Percentiles rank a stretch among this genome's conserved stretches.
Evolutionary conservation across 495 filamentous ascomycete species (phyloP).

Genomic region (Recurvomyces mirabilis): DNA sequence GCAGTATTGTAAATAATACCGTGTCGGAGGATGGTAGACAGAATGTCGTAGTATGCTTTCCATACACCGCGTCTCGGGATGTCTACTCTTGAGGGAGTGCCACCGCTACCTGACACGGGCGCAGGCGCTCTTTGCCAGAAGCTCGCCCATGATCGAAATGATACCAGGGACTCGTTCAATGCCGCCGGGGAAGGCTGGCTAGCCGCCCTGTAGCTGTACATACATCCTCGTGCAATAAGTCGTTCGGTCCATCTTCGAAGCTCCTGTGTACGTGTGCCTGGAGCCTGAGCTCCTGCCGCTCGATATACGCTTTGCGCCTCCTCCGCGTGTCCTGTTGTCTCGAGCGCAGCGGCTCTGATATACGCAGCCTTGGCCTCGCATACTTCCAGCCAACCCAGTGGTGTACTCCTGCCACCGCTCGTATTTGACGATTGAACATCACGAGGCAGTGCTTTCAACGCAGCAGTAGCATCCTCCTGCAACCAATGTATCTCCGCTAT

Average conservation of each 20-base stretch:
- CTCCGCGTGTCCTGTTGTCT: conserved; percentile 32
- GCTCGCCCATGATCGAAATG: conserved; percentile 52
- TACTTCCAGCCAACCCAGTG: conserved; percentile 63
- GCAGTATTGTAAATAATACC: conserved; percentile 28
- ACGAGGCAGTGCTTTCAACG: conserved; percentile 39
- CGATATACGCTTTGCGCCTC: conserved; percentile 9
- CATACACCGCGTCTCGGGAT: conserved; percentile 48
- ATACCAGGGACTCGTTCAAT: conserved; percentile 37
- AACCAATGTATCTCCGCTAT: conserved; percentile 70
- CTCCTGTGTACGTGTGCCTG: conserved; percentile 35
- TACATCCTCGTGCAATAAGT: conserved; percentile 59
- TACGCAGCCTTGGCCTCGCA: conserved; percentile 69
- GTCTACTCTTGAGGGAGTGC: conserved; percentile 3
- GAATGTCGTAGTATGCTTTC: conserved; percentile 66
- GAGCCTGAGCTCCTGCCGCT: conserved; percentile 17
- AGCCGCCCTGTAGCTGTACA: conserved; percentile 45
- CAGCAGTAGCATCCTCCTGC: conserved; percentile 41
- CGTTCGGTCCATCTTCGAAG: conserved; percentile 70
- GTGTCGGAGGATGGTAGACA: conserved; percentile 54
- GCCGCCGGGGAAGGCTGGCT: conserved; percentile 31
- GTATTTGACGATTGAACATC: conserved; percentile 26
- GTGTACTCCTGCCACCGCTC: conserved; percentile 9
- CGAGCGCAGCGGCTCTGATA: conserved; percentile 37
- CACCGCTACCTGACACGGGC: background rate
- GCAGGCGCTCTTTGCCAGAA: conserved; percentile 38